These are phyloP conservation scores for Hypoxylon sp. DNA, from an alignment of 2,329 filamentous ascomycete species.

Conservation along the genomic window DNA sequence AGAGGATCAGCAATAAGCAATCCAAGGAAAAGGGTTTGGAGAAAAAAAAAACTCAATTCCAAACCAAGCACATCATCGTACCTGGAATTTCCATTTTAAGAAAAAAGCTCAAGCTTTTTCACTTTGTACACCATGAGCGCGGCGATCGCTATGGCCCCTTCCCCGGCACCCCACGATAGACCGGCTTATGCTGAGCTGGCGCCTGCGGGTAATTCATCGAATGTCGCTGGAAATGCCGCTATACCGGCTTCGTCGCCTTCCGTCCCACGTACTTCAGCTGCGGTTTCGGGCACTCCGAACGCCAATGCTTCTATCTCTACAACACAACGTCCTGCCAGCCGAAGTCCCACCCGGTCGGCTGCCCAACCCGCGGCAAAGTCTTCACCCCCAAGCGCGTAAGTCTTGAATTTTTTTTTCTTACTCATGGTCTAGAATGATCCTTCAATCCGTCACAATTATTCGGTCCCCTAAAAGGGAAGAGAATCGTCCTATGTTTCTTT, in stretches of 20 bases:
- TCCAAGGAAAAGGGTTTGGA: slow-evolving; percentile 17
- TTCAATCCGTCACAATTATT: slow-evolving; percentile 25
- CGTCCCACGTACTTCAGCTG: slow-evolving; percentile 52
- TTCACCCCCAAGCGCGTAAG: slow-evolving; percentile 69
- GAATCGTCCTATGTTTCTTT: slow-evolving; percentile 5
- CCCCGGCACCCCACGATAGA: slow-evolving; percentile 72
- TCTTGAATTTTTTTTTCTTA: slow-evolving; percentile 38
- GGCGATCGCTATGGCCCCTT: slow-evolving; percentile 73
- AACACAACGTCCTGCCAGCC: slow-evolving; percentile 60
- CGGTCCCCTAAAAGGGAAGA: slow-evolving; percentile 5
- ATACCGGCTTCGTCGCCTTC: slow-evolving; percentile 53
- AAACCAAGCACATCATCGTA: slow-evolving; percentile 31
- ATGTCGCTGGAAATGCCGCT: slow-evolving; percentile 44
- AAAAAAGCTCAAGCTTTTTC: slow-evolving; percentile 38
- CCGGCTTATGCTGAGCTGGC: slow-evolving; percentile 62
- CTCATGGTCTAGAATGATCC: slow-evolving; percentile 28
- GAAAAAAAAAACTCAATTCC: slow-evolving; percentile 28
- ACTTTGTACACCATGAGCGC: slow-evolving; percentile 65
- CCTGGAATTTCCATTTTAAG: slow-evolving; percentile 35
- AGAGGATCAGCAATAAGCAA: slow-evolving; percentile 38
- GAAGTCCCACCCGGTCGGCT: slow-evolving; percentile 58
- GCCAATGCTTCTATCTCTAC: slow-evolving; percentile 45
- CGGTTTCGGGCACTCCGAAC: slow-evolving; percentile 53
- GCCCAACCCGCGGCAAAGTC: slow-evolving; percentile 55
- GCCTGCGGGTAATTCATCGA: slow-evolving; percentile 52